Evolutionary conservation across 2,329 filamentous ascomycete species (phyloP).

Genomic region (Cordyceps cateniannulata): DNA sequence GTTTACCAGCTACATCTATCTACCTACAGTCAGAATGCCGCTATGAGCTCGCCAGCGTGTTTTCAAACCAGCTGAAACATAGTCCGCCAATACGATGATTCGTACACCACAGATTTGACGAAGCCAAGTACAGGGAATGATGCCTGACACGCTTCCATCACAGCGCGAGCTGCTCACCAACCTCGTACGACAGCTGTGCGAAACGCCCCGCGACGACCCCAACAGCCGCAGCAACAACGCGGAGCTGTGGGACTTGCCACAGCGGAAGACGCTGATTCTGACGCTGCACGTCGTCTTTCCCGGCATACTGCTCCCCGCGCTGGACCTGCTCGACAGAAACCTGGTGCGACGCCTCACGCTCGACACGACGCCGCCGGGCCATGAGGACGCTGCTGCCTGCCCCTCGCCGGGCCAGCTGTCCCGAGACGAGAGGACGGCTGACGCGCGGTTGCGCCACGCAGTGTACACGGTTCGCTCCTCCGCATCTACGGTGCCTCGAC

Average conservation of each 20-base stretch:
- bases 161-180: slow-evolving; percentile 41
- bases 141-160: slow-evolving; percentile 22
- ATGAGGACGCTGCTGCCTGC: slow-evolving; percentile 23
- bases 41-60: neutral
- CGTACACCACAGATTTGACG: neutral
- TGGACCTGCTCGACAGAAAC: slow-evolving; percentile 78
- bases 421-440: no score
- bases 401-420: slow-evolving; percentile 8
- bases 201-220: slow-evolving; percentile 9
- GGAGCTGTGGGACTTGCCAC: slow-evolving; percentile 16
- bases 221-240: neutral
- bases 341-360: slow-evolving; percentile 54
- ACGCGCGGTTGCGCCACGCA: neutral
- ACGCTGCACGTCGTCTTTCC: slow-evolving; percentile 84
- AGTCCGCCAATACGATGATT: neutral
- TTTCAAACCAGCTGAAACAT: neutral
- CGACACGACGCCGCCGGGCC: neutral
- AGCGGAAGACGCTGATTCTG: slow-evolving; percentile 54
- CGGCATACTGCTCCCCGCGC: slow-evolving; percentile 69
- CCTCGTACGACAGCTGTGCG: slow-evolving; percentile 37
- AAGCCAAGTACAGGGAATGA: neutral
- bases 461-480: slow-evolving; percentile 16
- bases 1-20: neutral
- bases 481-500: slow-evolving; percentile 20
- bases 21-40: neutral